Percentiles rank a stretch among this genome's conserved stretches.
Conservation (phyloP, 1,284 basidiomycete species). For the Rhodotorula sp. region DNA sequence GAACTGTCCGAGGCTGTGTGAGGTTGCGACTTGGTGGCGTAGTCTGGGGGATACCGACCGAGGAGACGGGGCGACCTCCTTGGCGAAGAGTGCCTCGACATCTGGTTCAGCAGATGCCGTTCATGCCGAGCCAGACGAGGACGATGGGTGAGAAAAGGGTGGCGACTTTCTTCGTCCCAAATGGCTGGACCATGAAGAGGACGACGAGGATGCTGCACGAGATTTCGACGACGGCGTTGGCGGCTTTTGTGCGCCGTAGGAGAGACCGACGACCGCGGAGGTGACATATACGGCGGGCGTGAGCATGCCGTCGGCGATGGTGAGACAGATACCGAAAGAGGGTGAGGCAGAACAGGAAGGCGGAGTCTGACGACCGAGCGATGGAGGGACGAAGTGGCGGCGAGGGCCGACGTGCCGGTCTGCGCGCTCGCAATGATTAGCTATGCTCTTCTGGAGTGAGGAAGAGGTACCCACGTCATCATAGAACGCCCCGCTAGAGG, state of each 20-base stretch:
- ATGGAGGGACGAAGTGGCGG: slow-evolving; percentile 1
- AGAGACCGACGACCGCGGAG: slow-evolving; percentile 65
- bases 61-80: slow-evolving; percentile 49
- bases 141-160: slow-evolving; percentile 59
- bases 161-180: slow-evolving; percentile 60
- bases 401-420: slow-evolving; percentile 55
- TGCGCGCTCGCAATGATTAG: background rate
- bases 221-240: slow-evolving; percentile 57
- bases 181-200: slow-evolving; percentile 61
- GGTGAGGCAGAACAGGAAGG: slow-evolving; percentile 7
- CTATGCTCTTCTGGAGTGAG: background rate
- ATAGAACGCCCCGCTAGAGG: slow-evolving; percentile 58
- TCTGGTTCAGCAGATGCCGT: slow-evolving; percentile 47
- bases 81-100: slow-evolving; percentile 67
- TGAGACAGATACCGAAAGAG: slow-evolving; percentile 54
- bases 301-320: slow-evolving; percentile 62
- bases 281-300: slow-evolving; percentile 61
- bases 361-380: slow-evolving; percentile 19
- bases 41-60: background rate
- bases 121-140: background rate
- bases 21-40: slow-evolving; percentile 1
- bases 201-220: slow-evolving; percentile 63
- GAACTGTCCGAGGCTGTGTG: slow-evolving; percentile 63
- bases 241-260: slow-evolving; percentile 57
- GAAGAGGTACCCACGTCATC: slow-evolving; percentile 58